Evolutionary conservation across 2,329 filamentous ascomycete species (phyloP).

Genomic region (Zymoseptoria tritici): DNA sequence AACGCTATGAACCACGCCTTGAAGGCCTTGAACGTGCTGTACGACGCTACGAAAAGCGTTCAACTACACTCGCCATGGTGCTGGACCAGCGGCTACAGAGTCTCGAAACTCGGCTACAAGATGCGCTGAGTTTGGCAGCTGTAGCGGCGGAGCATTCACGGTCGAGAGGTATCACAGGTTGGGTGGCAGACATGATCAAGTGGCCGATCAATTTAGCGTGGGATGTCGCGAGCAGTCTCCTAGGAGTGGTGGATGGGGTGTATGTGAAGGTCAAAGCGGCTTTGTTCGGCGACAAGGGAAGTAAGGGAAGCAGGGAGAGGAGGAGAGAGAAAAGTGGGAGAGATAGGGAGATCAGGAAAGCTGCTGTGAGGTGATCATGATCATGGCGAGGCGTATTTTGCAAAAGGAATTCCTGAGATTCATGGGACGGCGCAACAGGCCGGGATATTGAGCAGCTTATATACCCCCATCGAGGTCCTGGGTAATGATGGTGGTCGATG

Average conservation of each 20-base stretch:
- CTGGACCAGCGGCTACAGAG: conserved; percentile 67
- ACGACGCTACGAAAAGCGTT: conserved; percentile 83
- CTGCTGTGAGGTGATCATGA: neutral
- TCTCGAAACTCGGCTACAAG: conserved; percentile 64
- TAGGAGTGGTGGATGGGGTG: conserved; percentile 16
- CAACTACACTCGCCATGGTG: conserved; percentile 64
- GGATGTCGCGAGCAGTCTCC: conserved; percentile 13
- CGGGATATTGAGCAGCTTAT: neutral
- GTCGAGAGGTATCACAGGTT: conserved; percentile 18
- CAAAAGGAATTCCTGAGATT: neutral
- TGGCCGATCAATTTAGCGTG: conserved; percentile 17
- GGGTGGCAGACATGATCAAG: conserved; percentile 12
- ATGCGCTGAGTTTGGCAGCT: conserved; percentile 73
- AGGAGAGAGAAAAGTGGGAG: neutral
- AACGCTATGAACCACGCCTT: conserved; percentile 69
- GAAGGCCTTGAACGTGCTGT: conserved; percentile 85
- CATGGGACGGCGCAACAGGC: neutral
- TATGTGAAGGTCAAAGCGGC: conserved; percentile 18
- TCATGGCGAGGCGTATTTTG: neutral
- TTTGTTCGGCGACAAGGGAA: conserved; percentile 11
- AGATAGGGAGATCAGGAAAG: neutral
- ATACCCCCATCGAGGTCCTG: neutral
- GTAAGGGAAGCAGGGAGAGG: neutral
- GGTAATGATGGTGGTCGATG: neutral
- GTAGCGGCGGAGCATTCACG: conserved; percentile 52